Conservation (phyloP, 148 eudicot genomes). For the Rhododendron vialii region DNA sequence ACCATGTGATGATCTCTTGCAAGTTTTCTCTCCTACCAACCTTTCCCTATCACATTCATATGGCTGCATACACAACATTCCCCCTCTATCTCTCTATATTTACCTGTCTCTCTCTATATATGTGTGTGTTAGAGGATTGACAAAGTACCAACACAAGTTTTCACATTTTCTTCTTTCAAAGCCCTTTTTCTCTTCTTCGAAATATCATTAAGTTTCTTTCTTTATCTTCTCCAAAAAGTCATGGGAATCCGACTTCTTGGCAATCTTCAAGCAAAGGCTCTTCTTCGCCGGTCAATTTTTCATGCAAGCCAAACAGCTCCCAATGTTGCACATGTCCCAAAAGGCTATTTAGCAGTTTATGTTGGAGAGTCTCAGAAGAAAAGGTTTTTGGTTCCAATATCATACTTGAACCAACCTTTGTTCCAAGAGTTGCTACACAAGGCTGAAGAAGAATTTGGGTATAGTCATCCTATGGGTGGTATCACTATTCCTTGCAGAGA, state of each 20-base stretch:
- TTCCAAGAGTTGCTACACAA: conserved; percentile 22
- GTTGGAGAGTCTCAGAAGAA: conserved; percentile 20
- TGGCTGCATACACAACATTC: not conserved
- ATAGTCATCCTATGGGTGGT: conserved; percentile 37
- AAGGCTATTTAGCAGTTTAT: conserved; percentile 27
- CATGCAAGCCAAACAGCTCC: conserved; percentile 5
- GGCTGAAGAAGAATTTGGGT: conserved; percentile 38
- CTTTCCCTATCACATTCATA: not conserved
- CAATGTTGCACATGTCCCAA: conserved; percentile 19
- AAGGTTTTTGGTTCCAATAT: conserved; percentile 13
- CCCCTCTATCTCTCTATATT: not conserved
- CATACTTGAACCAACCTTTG: conserved; percentile 18
- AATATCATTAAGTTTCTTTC: not conserved
- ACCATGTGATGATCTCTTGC: not conserved
- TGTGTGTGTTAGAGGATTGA: not conserved
- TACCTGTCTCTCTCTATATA: not conserved
- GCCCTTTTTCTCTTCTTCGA: not conserved
- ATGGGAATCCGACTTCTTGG: conserved; percentile 12
- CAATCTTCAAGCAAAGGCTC: not conserved
- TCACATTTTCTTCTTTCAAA: not conserved
- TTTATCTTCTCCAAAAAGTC: not conserved
- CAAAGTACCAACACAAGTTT: not conserved
- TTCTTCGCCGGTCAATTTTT: not conserved
- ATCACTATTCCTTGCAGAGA: conserved; percentile 31
- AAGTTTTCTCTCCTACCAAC: not conserved